phyloP scores from a whole-genome alignment of 2,329 filamentous ascomycete genomes.

The Elsinoe perseae region DNA sequence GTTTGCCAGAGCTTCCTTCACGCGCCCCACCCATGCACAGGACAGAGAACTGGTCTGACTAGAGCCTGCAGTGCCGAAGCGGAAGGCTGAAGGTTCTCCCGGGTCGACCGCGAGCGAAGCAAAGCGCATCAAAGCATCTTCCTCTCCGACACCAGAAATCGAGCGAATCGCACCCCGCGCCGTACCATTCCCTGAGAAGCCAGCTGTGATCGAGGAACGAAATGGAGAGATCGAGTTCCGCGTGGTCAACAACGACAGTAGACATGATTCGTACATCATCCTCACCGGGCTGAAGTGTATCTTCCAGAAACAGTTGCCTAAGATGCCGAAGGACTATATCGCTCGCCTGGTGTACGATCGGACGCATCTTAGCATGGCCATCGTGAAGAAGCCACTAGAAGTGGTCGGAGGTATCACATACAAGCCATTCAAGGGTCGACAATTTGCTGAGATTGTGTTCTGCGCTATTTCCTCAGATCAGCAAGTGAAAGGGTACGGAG shows the following conservation, averaged over 20 bases:
- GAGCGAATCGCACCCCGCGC: slow-evolving; percentile 28
- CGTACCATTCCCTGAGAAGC: slow-evolving; percentile 88
- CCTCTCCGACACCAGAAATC: slow-evolving; percentile 30
- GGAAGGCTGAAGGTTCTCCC: slow-evolving; percentile 63
- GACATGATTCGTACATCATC: slow-evolving; percentile 82
- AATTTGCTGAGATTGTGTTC: slow-evolving; percentile 97
- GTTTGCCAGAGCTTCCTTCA: not conserved
- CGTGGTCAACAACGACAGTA: slow-evolving; percentile 93
- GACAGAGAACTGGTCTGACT: too few relatives aligned
- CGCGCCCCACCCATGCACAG: not conserved
- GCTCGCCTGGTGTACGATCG: slow-evolving; percentile 95
- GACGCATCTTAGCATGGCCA: slow-evolving; percentile 91
- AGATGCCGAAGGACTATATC: slow-evolving; percentile 99
- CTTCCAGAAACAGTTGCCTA: slow-evolving; percentile 95
- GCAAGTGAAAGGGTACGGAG: slow-evolving; percentile 97
- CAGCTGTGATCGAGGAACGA: slow-evolving; percentile 86
- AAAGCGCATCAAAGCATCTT: slow-evolving; percentile 55
- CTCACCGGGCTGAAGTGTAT: slow-evolving; percentile 94
- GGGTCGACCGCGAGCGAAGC: slow-evolving; percentile 47
- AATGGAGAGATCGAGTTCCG: slow-evolving; percentile 93
- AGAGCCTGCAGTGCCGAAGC: slow-evolving; percentile 43
- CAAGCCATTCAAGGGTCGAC: slow-evolving; percentile 80
- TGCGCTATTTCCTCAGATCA: slow-evolving; percentile 96
- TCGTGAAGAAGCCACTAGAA: slow-evolving; percentile 67
- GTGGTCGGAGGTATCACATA: slow-evolving; percentile 80